Base-by-base conservation (phyloP, 352 stramenopile genomes). In the Phytophthora boehmeriae region DNA sequence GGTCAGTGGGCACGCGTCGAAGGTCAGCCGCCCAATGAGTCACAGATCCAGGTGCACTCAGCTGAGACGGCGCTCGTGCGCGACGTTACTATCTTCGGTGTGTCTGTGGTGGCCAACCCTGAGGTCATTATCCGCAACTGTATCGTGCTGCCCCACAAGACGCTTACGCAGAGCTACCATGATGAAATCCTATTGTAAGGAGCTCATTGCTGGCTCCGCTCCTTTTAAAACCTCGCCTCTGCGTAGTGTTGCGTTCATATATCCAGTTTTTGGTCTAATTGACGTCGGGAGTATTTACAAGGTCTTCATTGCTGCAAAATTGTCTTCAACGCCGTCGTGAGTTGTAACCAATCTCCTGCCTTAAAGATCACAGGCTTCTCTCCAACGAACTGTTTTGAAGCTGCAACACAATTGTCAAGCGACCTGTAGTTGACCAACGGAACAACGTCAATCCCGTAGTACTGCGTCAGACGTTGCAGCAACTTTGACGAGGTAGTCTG, bases 91-190 rank as follows among this genome's bases (percentile, higher is more conserved):
- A 95, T 96, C 62, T 94, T 95, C 57, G 88, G 86, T 42, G 84
- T 93, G 30, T 93, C 88, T 17, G 88, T 96, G n/a, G 75, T 95
- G 30, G 86, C 85, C 2, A 93, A 89, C 55, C 87, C 88, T 0
- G 88, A 96, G 66, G 63, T 96, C 23, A 93, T 95, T 68, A 93
- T 96, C 54, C 88, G 88, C 53, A 96, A 96, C 68, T 96, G 88
- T 47, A 89, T 96, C 59, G 88, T 96, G 25, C 69, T 96, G 16
- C 86, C 86, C 20, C 85, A 94, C 75, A 96, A 96, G 70, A 92
- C 84, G 14, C 82, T 96, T 20, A 88, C 85, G 50, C 78, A 88
- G 66, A 96, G 86, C 73, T 95, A 93, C 62, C 86, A 96, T 66
- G 88, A 95, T 69, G 83, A 96, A 68, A 95, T 96, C 60, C 72